Base-by-base conservation (phyloP, 2,329 filamentous ascomycete genomes). In the Stachybotrys echinatus region DNA sequence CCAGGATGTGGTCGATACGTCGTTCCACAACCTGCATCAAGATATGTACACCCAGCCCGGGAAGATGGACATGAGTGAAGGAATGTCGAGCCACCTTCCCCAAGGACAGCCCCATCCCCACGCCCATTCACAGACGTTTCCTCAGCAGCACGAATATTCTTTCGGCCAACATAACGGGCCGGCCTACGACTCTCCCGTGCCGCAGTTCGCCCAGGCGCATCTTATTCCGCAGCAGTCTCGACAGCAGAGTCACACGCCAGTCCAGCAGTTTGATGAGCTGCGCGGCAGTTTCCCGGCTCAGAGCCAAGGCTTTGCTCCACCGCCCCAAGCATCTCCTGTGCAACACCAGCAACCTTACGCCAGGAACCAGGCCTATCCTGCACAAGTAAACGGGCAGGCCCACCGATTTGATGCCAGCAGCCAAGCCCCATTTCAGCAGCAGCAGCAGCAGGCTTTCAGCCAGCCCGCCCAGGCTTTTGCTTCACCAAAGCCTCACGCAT, bases 1-100 rank as follows among this genome's bases (percentile, higher is more conserved):
- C 38, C 62, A 67, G 51, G 68, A 72, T 50, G 62, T 65, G 43
- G 59, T 72, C 39, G 64, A 73, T 50, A 61, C 69, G 39, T 59
- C 64, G 23, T 70, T 72, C 45, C 57, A 59, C 56, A 64, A 65
- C 49, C 61, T 72, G 10, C 65, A 70, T 38, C 58, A 67, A 14
- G 68, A 69, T 34, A 48, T 72, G 21, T 74, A 70, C 48, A 56
- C 55, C 10, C 68, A 72, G 45, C 67, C 66, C 47, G 50, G 51
- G 23, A 70, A 70, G 53, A 52, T 65, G 45, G 58, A 62, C 40
- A 55, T 67, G 6, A 58, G 53, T 18, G 56, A 55, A 42, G 52
- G 57, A 21, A 59, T 67, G 45, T n/a, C n/a, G n/a, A 54, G 57
- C 50, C 61, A 63, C 21, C 48, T 72, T 48, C 60, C 58, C 34